Evolutionary conservation across 805 yeast genomes (phyloP).

Genomic region (Yamadazyma olivae): DNA sequence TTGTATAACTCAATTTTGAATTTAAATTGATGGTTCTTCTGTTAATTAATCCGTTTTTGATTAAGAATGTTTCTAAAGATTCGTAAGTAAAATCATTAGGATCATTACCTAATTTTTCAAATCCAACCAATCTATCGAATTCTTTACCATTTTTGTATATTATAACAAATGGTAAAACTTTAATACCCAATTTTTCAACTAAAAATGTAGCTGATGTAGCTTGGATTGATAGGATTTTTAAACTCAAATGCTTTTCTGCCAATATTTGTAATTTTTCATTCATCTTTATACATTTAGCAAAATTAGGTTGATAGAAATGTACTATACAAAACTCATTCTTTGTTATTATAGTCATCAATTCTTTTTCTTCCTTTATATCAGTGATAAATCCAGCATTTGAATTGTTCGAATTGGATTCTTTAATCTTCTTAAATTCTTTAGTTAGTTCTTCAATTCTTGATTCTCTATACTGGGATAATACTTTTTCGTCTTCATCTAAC

Average conservation of each 20-base stretch:
- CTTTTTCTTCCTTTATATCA: conserved; percentile 49
- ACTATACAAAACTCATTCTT: conserved; percentile 25
- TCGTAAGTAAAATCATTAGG: conserved; percentile 46
- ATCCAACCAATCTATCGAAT: conserved; percentile 61
- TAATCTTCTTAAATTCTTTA: conserved; percentile 36
- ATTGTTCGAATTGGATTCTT: conserved; percentile 16
- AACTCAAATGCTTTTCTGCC: conserved; percentile 55
- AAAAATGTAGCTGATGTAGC: conserved; percentile 73
- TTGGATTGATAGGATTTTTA: conserved; percentile 51
- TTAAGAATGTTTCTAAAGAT: conserved; percentile 42
- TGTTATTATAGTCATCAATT: conserved; percentile 51
- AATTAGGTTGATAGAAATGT: conserved; percentile 62
- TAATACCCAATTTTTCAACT: conserved; percentile 57
- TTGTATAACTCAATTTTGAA: background rate
- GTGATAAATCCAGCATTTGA: conserved; percentile 36
- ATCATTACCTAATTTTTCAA: conserved; percentile 52
- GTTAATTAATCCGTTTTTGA: conserved; percentile 14
- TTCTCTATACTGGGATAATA: conserved; percentile 55
- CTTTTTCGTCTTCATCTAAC: conserved; percentile 47
- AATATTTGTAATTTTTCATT: conserved; percentile 41
- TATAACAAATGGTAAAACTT: conserved; percentile 69
- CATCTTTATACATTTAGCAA: conserved; percentile 60
- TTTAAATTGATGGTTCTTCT: conserved; percentile 15
- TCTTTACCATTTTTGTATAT: conserved; percentile 62
- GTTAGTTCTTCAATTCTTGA: conserved; percentile 57